phyloP scores from a whole-genome alignment of 768 basidiomycete genomes.

The Suillus fuscotomentosus region DNA sequence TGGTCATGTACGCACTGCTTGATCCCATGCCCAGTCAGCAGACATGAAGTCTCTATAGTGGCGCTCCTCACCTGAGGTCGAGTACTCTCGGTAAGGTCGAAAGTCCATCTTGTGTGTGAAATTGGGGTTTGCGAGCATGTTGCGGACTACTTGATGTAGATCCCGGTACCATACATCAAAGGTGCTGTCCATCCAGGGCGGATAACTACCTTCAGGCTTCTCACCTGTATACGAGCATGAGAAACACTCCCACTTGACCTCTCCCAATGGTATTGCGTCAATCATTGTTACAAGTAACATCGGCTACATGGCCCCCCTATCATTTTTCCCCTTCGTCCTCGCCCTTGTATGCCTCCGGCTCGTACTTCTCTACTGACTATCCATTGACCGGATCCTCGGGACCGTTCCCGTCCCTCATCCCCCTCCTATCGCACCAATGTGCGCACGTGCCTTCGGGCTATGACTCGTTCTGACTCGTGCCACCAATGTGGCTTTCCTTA shows the following conservation, averaged over 20 bases:
- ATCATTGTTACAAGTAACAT: too few species aligned
- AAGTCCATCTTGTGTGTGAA: slow-evolving; percentile 21
- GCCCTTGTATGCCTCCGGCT: too few species aligned
- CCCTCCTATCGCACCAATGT: too few species aligned
- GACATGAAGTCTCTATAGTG: slow-evolving; percentile 9
- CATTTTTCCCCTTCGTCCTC: too few species aligned
- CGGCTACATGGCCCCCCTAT: too few species aligned
- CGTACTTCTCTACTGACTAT: too few species aligned
- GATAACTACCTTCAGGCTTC: slow-evolving; percentile 9
- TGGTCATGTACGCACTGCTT: slow-evolving; percentile 26
- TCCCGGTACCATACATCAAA: slow-evolving; percentile 29
- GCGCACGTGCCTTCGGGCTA: too few species aligned
- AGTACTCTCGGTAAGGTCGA: slow-evolving; percentile 16
- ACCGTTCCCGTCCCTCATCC: too few species aligned
- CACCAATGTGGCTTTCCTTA: too few species aligned
- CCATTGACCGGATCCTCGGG: too few species aligned
- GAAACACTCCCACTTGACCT: slow-evolving; percentile 29
- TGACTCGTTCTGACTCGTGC: too few species aligned
- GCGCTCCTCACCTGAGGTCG: slow-evolving; percentile 2
- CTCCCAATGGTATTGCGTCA: slow-evolving; percentile 25
- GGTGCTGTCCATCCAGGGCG: slow-evolving; percentile 24
- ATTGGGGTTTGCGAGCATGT: slow-evolving; percentile 22
- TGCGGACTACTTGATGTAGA: slow-evolving; percentile 14
- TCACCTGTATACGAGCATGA: slow-evolving; percentile 16
- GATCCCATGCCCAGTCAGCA: slow-evolving; percentile 20